Evolutionary conservation across 371 early-diverging fungal species (phyloP).

Genomic region (Mucor indicus): DNA sequence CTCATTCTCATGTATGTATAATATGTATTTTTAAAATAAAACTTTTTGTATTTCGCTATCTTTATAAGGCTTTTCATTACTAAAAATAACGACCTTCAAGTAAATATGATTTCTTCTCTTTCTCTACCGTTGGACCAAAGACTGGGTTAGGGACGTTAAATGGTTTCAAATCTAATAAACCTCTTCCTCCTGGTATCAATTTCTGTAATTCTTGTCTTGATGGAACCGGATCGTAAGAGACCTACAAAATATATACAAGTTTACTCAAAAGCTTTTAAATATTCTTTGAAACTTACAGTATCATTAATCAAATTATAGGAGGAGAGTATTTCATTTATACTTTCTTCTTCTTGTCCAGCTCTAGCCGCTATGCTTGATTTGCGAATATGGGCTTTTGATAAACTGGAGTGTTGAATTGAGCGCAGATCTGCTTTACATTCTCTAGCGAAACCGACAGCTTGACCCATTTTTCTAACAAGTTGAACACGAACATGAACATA

Average conservation of each 20-base stretch:
- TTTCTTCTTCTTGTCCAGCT: slow-evolving; percentile 53
- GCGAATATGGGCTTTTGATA: slow-evolving; percentile 40
- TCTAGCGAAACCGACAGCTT: slow-evolving; percentile 59
- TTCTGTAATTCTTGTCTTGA: slow-evolving; percentile 49
- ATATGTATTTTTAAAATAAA: no score
- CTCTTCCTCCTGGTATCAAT: slow-evolving; percentile 60
- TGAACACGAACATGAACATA: background rate
- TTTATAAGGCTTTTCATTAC: background rate
- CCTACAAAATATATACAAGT: slow-evolving; percentile 25
- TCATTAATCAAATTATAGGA: slow-evolving; percentile 56
- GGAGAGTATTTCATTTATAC: slow-evolving; percentile 42
- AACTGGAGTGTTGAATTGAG: slow-evolving; percentile 49
- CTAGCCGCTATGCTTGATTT: slow-evolving; percentile 46
- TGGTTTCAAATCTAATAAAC: slow-evolving; percentile 46
- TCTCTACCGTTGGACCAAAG: slow-evolving; percentile 44
- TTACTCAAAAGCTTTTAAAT: no score
- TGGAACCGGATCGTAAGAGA: slow-evolving; percentile 53
- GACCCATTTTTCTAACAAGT: slow-evolving; percentile 53
- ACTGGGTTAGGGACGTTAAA: slow-evolving; percentile 46
- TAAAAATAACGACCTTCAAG: slow-evolving; percentile 28
- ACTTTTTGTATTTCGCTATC: no score
- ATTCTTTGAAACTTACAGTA: slow-evolving; percentile 32
- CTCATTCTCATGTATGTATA: background rate
- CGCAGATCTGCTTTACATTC: slow-evolving; percentile 52
- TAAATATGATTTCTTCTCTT: slow-evolving; percentile 18